Base-by-base conservation (phyloP, 1,284 basidiomycete genomes). In the Dichomitus squalens region DNA sequence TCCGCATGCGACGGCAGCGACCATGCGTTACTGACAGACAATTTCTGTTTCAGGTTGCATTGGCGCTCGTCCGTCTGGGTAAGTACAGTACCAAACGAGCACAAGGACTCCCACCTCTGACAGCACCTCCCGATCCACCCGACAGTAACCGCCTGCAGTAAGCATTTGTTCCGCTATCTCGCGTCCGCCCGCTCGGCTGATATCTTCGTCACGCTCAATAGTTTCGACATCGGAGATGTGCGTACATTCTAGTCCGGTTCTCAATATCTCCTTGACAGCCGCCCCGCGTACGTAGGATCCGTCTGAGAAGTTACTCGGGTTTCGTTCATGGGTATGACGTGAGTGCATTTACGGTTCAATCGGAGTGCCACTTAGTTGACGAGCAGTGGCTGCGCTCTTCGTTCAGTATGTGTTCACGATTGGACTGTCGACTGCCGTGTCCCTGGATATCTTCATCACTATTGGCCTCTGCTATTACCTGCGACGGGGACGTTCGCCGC, bases 361-460 rank as follows among this genome's bases (percentile, higher is more conserved):
- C 44, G 29, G 29, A 18, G n/a, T 7, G 16, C 1, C 12, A 0
- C 29, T 18, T 20, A n/a, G 44, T 29, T 47, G 20, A 47, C 44
- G 29, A 47, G 31, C 11, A 31, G 25, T 14, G 36, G 14, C 38
- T 49, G 7, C 25, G 16, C 3, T 48, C 31, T n/a, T 12, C n/a
- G 20, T 40, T 27, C 33, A 83, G 82, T 85, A 82, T 79, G 70
- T 84, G 14, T 85, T 85, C 60, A 85, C 83, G 0, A 64, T 76
- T 1, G 83, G 84, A 36, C 70, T 85, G 0, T 76, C 78, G 0
- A 72, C 83, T 18, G 82, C 83, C 0, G 77, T 80, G 0, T 72
- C 71, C 3, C 75, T 82, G 3, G 83, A 85, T 64, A 60, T 85
- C 35, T 61, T 84, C 21, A 81, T 85, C 53, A 82, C 84, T 0